A percentile compares a stretch with the other conserved stretches of the same genome.
Conservation (phyloP, 2,329 filamentous ascomycete species). For the Colletotrichum camelliae region DNA sequence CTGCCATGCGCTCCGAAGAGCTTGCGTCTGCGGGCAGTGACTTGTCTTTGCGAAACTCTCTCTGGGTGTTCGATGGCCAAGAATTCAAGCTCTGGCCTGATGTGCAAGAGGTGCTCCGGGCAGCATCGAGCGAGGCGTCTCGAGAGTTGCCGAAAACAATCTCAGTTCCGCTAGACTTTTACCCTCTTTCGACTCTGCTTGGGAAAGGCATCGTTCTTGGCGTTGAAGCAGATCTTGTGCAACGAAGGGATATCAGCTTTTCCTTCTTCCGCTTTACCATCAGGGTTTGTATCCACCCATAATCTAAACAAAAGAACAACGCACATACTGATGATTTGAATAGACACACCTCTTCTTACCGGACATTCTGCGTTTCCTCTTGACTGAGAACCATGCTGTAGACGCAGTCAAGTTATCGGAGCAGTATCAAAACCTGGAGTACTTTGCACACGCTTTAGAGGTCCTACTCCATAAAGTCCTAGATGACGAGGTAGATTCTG, state of each 20-base stretch:
- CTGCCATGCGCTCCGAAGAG: slow-evolving; percentile 26
- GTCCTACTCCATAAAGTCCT: slow-evolving; percentile 91
- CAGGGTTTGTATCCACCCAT: slow-evolving; percentile 82
- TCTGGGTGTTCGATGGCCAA: slow-evolving; percentile 93
- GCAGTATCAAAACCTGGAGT: slow-evolving; percentile 85
- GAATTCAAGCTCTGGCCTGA: slow-evolving; percentile 90
- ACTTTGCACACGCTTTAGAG: slow-evolving; percentile 92
- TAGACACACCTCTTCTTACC: slow-evolving; percentile 94
- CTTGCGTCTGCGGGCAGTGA: slow-evolving; percentile 3
- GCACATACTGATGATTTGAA: background rate
- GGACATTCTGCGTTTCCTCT: slow-evolving; percentile 80
- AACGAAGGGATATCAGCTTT: slow-evolving; percentile 89
- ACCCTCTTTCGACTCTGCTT: slow-evolving; percentile 86
- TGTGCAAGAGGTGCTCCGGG: slow-evolving; percentile 80
- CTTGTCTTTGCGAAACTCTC: slow-evolving; percentile 72
- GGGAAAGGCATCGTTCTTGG: slow-evolving; percentile 90
- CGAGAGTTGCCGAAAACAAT: slow-evolving; percentile 78
- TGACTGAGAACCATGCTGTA: slow-evolving; percentile 76
- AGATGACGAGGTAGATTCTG: slow-evolving; percentile 88
- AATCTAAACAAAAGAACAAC: slow-evolving; percentile 85
- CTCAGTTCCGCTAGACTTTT: slow-evolving; percentile 88
- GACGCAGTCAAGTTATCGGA: slow-evolving; percentile 83
- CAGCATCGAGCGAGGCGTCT: slow-evolving; percentile 67
- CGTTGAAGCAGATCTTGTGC: slow-evolving; percentile 91
- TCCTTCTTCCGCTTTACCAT: slow-evolving; percentile 89